Evolutionary conservation across 352 stramenopile species (phyloP).

Genomic region (Globisporangium takayamanum): DNA sequence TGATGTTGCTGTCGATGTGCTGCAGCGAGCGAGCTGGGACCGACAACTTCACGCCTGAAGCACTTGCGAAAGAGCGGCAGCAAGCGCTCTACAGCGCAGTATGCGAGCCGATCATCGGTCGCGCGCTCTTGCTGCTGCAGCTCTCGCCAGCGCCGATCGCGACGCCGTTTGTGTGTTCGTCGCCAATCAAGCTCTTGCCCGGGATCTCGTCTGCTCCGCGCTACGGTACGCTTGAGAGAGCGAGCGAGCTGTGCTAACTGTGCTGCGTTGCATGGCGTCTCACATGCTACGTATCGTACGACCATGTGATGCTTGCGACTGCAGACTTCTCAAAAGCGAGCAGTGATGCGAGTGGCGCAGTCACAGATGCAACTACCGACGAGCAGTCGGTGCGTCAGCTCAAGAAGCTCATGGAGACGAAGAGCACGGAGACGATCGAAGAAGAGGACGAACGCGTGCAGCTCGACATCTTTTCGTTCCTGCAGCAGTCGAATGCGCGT

Average conservation of each 20-base stretch:
- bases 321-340: slow-evolving; percentile 32
- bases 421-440: slow-evolving; percentile 69
- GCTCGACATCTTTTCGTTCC: slow-evolving; percentile 73
- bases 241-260: too few relatives aligned
- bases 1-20: background rate
- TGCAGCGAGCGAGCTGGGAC: slow-evolving; percentile 27
- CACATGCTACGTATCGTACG: too few relatives aligned
- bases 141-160: slow-evolving; percentile 45
- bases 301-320: too few relatives aligned
- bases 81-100: slow-evolving; percentile 69
- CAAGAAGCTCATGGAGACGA: slow-evolving; percentile 63
- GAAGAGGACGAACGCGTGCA: slow-evolving; percentile 83
- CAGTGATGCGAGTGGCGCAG: slow-evolving; percentile 3
- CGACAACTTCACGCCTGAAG: slow-evolving; percentile 27
- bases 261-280: background rate
- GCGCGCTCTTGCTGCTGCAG: slow-evolving; percentile 60
- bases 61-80: slow-evolving; percentile 60
- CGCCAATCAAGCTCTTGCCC: slow-evolving; percentile 61
- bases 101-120: slow-evolving; percentile 68
- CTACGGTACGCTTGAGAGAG: slow-evolving; percentile 33
- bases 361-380: slow-evolving; percentile 15
- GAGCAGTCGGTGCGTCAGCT: slow-evolving; percentile 51
- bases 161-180: slow-evolving; percentile 17
- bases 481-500: slow-evolving; percentile 41
- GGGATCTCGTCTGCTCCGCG: slow-evolving; percentile 48